Base-by-base conservation (phyloP, 352 stramenopile genomes). In the Phytophthora chlamydospora region DNA sequence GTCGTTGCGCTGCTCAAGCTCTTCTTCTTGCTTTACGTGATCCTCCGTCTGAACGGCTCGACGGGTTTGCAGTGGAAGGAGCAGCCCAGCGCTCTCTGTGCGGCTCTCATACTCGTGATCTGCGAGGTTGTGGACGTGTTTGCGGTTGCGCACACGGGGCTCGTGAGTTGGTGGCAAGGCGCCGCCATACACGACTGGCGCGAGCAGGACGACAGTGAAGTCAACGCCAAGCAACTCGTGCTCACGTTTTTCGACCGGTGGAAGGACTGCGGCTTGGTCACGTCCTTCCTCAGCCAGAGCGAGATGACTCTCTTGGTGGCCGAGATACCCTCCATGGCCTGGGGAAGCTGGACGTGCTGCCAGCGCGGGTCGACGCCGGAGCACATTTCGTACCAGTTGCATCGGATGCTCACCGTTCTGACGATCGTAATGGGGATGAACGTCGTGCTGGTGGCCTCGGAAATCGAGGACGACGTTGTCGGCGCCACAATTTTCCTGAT, bases 81-180 rank as follows among this genome's bases (percentile, higher is more conserved):
- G 10, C 35, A 70, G 62, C 50, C 43, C 2, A 57, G 47, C n/a
- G 54, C 58, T 32, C 55, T 60, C 17, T 53, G 48, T 35, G 62
- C 54, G 2, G 62, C 62, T 7, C 55, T 70, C 14, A 53, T 70
- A 40, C 55, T 70, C 9, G 54, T 70, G 13, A 40, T 65, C 4
- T 70, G 62, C 13, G 62, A 66, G 35, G 34, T 69, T 6, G 61
- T 69, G 11, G 61, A 69, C 36, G 53, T 69, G 11, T 64, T 69
- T 27, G 61, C 46, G 11, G 34, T 69, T 14, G 21, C 53, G 14
- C 61, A 69, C 24, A 65, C 61, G 39, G 59, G 61, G 61, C 36
- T 52, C 6, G n/a, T 65, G 19, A 56, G 47, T 56, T 54, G 61
- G 39, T 35, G 31, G 32, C 34, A 33, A 47, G 53, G 53, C 12